Base-by-base conservation (phyloP, 1,284 basidiomycete species). In the Ustilago nuda region DNA sequence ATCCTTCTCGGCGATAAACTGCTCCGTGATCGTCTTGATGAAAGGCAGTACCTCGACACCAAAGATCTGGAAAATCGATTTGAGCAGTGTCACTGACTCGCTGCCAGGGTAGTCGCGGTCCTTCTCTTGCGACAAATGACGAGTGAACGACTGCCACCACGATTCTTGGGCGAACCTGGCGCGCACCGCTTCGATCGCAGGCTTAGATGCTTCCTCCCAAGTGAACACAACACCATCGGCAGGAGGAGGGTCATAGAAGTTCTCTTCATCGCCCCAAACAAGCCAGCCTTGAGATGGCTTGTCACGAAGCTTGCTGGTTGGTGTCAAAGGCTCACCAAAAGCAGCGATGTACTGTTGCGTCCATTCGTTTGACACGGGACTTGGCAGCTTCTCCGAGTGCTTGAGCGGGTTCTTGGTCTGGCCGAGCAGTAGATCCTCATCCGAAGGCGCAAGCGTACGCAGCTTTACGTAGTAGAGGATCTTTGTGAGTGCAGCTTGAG, bases 271-370 rank as follows among this genome's bases (percentile, higher is more conserved):
- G 39, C 90, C 89, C 94, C 95, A 98, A 1, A 91, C 88, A 57
- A 98, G 87, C 89, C 96, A 98, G 1, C 95, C 96, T 1, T 92
- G 93, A 54, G 89, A 87, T 27, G 92, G 87, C 84, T 94, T 93
- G 87, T 98, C 96, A 9, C 92, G 87, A 76, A 91, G 91, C 54
- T 88, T 85, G 45, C 88, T 80, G 52, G 64, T 85, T 78, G 87
- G 56, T 6, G 86, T 57, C 32, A 80, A 48, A 12, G 78, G 86
- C 62, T 87, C 84, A 12, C 84, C 80, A 83, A 89, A 88, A n/a
- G 83, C 79, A 0, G 82, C 81, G 33, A 89, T 86, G 77, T 92
- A 90, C 52, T 89, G 84, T 8, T 88, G 81, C 0, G 91, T 92
- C 60, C 90, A 90, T 50, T 89, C 87, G n/a, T 75, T 79, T 8